Base-by-base conservation (phyloP, 768 basidiomycete genomes). In the Boletus rubescentipes region DNA sequence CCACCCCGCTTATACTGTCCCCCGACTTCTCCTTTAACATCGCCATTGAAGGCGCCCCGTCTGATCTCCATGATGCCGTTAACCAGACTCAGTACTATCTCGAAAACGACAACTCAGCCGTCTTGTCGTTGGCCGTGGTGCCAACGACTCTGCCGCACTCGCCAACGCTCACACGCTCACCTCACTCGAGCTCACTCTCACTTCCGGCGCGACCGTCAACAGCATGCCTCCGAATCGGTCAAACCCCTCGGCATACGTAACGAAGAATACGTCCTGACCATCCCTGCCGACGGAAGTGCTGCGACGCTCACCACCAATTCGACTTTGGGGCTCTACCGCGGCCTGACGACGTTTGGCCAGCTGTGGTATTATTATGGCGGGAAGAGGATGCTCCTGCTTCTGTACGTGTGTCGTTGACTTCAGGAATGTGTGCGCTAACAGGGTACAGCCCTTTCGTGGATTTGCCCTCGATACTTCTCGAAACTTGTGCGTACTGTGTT, bases 301-400 rank as follows among this genome's bases (percentile, higher is more conserved):
- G 81, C 76, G 2, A 68, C 57, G 0, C 59, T 85, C 11, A 61
- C 51, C 0, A 79, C 83, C 9, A 75, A 74, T 43, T 75, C 77
- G 23, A 74, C 79, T 0, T 60, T 84, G 15, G 83, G 84, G 0
- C 62, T 84, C 6, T 72, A 77, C 11, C 69, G 83, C 26, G 84
- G 84, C 0, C 57, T 85, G 46, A 77, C 79, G 4, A 84, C 83
- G 2, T 85, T 85, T 60, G 65, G 70, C 18, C 81, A 82, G 61
- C 58, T 85, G 15, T 82, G 79, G 72, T 85, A 79, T 55, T 65
- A 71, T 20, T 57, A 68, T 37, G 37, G 43, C 6, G 69, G 56
- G 0, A 51, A 53, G 46, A 72, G 9, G 83, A 84, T 51, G 43
- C 65, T 5, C 81, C 83, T 34, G 76, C 77, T 2, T 83, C 80